Percentiles rank a stretch among this genome's conserved stretches.
Conservation (phyloP, 2,329 filamentous ascomycete species). For the Byssochlamys sp. region DNA sequence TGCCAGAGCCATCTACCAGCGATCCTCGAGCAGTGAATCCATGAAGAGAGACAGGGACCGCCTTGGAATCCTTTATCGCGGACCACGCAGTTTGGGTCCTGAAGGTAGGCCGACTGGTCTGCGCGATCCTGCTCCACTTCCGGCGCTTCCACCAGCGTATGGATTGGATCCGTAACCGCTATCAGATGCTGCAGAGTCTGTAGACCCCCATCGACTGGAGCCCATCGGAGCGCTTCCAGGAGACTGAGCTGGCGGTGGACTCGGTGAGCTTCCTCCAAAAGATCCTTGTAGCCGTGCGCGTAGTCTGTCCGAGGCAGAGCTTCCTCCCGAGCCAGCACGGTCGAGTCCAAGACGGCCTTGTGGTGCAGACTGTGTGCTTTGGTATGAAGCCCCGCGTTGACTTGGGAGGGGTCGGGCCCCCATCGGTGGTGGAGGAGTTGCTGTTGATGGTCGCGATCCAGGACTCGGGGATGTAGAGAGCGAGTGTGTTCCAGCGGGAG, state of each 20-base stretch:
- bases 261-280: conserved; percentile 16
- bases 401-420: conserved; percentile 57
- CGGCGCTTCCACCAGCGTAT: not conserved
- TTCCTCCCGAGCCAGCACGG: conserved; percentile 29
- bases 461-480: conserved; percentile 18
- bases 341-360: conserved; percentile 31
- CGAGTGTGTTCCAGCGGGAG: conserved; percentile 6
- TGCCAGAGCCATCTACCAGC: not conserved
- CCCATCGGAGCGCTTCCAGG: not conserved
- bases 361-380: conserved; percentile 41
- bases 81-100: not conserved
- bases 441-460: not conserved
- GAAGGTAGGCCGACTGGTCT: conserved; percentile 21
- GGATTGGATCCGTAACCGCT: not conserved
- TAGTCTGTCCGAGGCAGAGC: conserved; percentile 68
- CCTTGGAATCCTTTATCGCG: not conserved
- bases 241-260: conserved; percentile 10
- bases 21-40: not conserved
- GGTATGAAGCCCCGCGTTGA: conserved; percentile 65
- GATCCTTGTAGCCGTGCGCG: conserved; percentile 68
- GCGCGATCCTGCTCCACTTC: conserved; percentile 18
- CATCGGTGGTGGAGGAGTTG: conserved; percentile 9
- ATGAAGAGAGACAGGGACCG: not conserved
- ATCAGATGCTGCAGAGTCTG: no score
- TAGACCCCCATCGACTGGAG: no score